These are phyloP conservation scores for Fomitopsis pulvina DNA, from an alignment of 768 basidiomycete genomes.

Conservation along the genomic window DNA sequence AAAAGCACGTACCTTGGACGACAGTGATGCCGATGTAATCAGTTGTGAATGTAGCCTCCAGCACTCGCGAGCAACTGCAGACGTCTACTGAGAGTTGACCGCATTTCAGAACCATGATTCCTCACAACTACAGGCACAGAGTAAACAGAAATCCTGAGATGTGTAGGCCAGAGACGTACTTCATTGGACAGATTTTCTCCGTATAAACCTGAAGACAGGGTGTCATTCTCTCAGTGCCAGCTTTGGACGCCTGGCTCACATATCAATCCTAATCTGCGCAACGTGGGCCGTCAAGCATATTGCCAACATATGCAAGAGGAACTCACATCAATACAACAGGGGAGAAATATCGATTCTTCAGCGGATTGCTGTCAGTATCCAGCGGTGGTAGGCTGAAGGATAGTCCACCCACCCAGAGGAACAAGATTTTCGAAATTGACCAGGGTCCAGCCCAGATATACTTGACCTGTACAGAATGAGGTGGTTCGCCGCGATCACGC, in stretches of 20 bases:
- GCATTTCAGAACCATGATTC: background rate
- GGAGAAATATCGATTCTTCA: constrained; percentile 16
- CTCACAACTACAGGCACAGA: constrained; percentile 1
- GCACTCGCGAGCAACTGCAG: background rate
- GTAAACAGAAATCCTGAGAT: background rate
- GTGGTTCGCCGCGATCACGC: too few relatives aligned
- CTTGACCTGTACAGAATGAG: constrained; percentile 10
- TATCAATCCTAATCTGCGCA: background rate
- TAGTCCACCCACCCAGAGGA: constrained; percentile 8
- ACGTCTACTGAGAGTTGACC: background rate
- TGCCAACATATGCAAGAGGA: background rate
- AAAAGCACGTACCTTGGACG: constrained; percentile 7
- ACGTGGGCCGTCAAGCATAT: background rate
- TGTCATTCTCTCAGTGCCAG: background rate
- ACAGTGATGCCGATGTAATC: constrained; percentile 7
- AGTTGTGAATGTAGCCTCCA: constrained; percentile 4
- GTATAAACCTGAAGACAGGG: background rate
- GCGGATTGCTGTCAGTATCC: background rate
- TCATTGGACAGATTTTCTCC: background rate
- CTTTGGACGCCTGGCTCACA: background rate
- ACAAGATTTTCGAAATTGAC: constrained; percentile 11
- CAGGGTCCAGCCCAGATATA: constrained; percentile 15
- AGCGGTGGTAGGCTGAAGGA: too few relatives aligned
- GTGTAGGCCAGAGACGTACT: background rate
- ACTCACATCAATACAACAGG: constrained; percentile 8